Percentiles rank a stretch among this genome's conserved stretches.
phyloP scores from a whole-genome alignment of 805 yeast species.

The Metschnikowia drakensbergensis region DNA sequence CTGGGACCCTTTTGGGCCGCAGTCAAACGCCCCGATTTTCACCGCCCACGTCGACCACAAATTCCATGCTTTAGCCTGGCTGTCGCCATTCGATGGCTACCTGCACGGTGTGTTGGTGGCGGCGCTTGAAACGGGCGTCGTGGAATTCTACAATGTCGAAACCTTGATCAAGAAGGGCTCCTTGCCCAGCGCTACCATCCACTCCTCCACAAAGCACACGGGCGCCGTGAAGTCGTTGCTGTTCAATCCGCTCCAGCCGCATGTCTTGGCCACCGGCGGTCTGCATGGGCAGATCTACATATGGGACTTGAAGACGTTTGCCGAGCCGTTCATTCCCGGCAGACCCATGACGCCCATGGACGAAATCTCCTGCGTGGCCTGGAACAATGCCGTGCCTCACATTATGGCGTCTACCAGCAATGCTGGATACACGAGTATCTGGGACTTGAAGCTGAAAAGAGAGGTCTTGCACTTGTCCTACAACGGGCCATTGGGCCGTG shows the following conservation, averaged over 20 bases:
- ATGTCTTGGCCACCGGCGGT: conserved; percentile 82
- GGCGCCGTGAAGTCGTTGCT: conserved; percentile 69
- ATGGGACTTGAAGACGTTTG: conserved; percentile 76
- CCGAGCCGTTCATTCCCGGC: conserved; percentile 67
- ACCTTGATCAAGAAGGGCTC: conserved; percentile 42
- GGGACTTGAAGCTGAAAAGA: conserved; percentile 86
- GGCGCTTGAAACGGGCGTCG: conserved; percentile 78
- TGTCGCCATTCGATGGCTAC: conserved; percentile 48
- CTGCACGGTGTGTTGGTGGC: conserved; percentile 69
- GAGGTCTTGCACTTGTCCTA: conserved; percentile 86
- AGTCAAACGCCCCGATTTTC: conserved; percentile 31
- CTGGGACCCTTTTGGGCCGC: conserved; percentile 58
- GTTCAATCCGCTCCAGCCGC: conserved; percentile 71
- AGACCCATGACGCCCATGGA: conserved; percentile 75
- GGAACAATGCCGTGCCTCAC: conserved; percentile 82
- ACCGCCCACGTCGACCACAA: conserved; percentile 33
- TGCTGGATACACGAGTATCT: conserved; percentile 82
- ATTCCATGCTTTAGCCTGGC: conserved; percentile 85
- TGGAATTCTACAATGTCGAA: conserved; percentile 75
- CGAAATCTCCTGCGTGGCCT: conserved; percentile 74
- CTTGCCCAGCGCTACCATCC: conserved; percentile 42
- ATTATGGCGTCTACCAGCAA: conserved; percentile 88
- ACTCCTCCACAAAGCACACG: conserved; percentile 54
- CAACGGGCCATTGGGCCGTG: conserved; percentile 53
- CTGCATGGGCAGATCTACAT: conserved; percentile 82